Evolutionary conservation across 106 monocot genomes (phyloP).

Genomic region (Acorus calamus): DNA sequence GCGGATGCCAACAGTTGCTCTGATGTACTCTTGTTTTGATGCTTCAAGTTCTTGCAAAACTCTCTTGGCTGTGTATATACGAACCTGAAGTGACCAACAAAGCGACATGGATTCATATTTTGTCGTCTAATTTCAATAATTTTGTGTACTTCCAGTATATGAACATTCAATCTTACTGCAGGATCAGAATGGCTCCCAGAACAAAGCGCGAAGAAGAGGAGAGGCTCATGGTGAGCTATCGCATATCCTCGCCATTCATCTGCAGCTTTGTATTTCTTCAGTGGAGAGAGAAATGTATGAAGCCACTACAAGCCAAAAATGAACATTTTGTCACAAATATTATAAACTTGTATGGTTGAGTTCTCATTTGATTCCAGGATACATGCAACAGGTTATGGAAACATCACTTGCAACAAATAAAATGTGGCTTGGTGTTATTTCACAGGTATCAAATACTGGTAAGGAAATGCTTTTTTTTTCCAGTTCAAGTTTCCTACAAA

Average conservation of each 20-base stretch:
- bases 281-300: constrained; percentile 37
- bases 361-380: too few relatives aligned
- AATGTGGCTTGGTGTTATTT: too few relatives aligned
- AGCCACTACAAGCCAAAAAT: constrained; percentile 38
- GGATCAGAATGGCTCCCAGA: constrained; percentile 97
- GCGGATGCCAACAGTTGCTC: constrained; percentile 15
- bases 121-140: too few relatives aligned
- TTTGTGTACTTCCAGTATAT: too few relatives aligned
- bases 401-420: too few relatives aligned
- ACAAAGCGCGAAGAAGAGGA: constrained; percentile 80
- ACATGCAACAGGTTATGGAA: too few relatives aligned
- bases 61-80: constrained; percentile 22
- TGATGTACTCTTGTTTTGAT: constrained; percentile 23
- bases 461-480: too few relatives aligned
- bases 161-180: constrained; percentile 30
- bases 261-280: constrained; percentile 49
- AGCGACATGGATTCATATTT: too few relatives aligned
- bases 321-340: not conserved
- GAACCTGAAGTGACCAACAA: constrained; percentile 5
- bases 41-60: constrained; percentile 20
- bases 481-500: too few relatives aligned
- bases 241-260: constrained; percentile 62
- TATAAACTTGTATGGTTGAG: too few relatives aligned
- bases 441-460: too few relatives aligned
- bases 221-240: constrained; percentile 61